Evolutionary conservation across 2,329 filamentous ascomycete species (phyloP).

Genomic region (Cladosporium sp.): DNA sequence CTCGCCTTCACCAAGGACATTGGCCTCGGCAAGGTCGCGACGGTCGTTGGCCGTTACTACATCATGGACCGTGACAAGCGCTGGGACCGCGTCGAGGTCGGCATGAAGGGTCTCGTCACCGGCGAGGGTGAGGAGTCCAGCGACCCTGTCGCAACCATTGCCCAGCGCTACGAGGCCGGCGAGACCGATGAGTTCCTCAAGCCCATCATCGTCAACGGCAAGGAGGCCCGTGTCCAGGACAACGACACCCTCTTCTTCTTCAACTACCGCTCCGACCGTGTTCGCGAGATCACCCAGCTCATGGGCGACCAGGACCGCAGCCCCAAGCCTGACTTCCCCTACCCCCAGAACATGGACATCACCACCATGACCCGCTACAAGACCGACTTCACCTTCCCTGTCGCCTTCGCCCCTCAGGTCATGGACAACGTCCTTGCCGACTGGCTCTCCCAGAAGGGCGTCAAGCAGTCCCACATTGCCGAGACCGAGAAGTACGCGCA

Average conservation of each 20-base stretch:
- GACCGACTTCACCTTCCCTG: conserved; percentile 81
- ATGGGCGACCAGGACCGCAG: conserved; percentile 89
- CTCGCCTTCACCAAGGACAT: conserved; percentile 76
- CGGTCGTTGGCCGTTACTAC: conserved; percentile 92
- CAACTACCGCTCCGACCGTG: conserved; percentile 99
- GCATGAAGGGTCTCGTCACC: conserved; percentile 74
- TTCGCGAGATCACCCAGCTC: conserved; percentile 91
- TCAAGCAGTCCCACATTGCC: conserved; percentile 92
- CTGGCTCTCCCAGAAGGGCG: conserved; percentile 81
- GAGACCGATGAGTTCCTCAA: conserved; percentile 98
- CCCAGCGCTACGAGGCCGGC: conserved; percentile 76
- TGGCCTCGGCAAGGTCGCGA: conserved; percentile 80
- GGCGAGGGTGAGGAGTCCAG: conserved; percentile 81
- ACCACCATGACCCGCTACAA: conserved; percentile 99
- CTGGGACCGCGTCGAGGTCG: conserved; percentile 91
- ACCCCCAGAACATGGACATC: conserved; percentile 78
- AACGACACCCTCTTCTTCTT: conserved; percentile 97
- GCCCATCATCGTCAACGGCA: conserved; percentile 88
- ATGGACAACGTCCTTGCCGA: conserved; percentile 99
- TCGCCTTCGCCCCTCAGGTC: conserved; percentile 88
- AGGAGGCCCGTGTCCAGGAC: conserved; percentile 81
- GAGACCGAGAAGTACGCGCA: conserved; percentile 99
- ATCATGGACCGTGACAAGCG: conserved; percentile 99
- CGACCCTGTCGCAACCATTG: conserved; percentile 80
- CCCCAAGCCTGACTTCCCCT: conserved; percentile 82